Base-by-base conservation (phyloP, 2,329 filamentous ascomycete genomes). In the Stemphylium vesicarium region DNA sequence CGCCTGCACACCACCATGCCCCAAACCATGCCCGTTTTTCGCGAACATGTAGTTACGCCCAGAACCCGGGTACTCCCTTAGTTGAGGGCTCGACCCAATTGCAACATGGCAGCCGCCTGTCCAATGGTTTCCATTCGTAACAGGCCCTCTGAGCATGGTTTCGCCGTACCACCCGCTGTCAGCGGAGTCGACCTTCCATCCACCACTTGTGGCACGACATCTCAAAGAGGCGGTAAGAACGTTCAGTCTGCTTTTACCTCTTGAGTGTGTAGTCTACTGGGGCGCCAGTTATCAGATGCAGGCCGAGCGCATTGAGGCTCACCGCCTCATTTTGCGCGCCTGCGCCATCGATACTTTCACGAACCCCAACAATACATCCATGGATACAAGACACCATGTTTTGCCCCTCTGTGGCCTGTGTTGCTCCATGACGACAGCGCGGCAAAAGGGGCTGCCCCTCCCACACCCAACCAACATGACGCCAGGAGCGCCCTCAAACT, bases 151-250 rank as follows among this genome's bases (percentile, higher is more conserved):
- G 51, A 57, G 49, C 50, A 51, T 54, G 53, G 55, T 56, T 52
- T 57, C 56, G 60, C 62, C 60, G 53, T 57, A 60, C 62, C 58
- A 63, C 55, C 50, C 51, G 58, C 55, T 59, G 51, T 57, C 60
- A 59, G 61, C 59, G 50, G 63, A 62, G 64, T 59, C 46, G 48
- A 47, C 37, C 24, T 26, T 31, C 44, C 32, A 47, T 41, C 57
- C 47, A 39, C 53, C 58, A 63, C 50, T 63, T 54, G 66, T 59
- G 48, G 59, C 61, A 61, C 64, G 29, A 62, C 63, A 52, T 53
- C 39, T 24, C 55, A 57, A 73, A 74, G 70, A 65, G 69, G 72
- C 72, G 72, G 72, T 74, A 74, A 69, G 56, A 54, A 43, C 32
- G 35, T 62, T 60, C 60, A 55, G 49, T 57, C 55, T 50, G 48